These are phyloP conservation scores for Neolentinus lepideus DNA, from an alignment of 1,284 basidiomycete species.

Conservation along the genomic window DNA sequence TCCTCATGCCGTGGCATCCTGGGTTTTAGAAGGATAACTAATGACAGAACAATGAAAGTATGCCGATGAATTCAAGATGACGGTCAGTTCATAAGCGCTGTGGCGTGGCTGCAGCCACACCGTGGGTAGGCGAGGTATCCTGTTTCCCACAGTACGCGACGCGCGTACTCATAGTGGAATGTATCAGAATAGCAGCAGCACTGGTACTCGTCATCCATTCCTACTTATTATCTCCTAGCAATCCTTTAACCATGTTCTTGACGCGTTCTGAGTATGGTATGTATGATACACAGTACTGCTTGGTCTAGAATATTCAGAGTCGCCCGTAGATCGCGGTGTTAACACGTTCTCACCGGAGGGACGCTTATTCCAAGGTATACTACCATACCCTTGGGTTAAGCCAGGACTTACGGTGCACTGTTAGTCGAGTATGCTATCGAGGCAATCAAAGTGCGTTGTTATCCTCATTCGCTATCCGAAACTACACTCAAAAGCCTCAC, in stretches of 20 bases:
- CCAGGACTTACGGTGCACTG: neutral
- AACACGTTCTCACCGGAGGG: conserved; percentile 99
- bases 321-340: conserved; percentile 80
- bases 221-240: neutral
- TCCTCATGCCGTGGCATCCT: no score
- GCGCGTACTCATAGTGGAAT: neutral
- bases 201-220: neutral
- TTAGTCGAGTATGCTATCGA: conserved; percentile 99
- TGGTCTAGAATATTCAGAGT: conserved; percentile 1
- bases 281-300: conserved; percentile 3
- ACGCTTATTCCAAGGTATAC: conserved; percentile 81
- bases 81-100: no score
- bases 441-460: conserved; percentile 78
- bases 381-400: neutral
- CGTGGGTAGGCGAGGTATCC: neutral
- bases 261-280: conserved; percentile 90
- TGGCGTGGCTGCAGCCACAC: neutral
- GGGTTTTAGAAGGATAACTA: no score
- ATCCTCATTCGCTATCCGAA: conserved; percentile 3
- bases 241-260: conserved; percentile 61
- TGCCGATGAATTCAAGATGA: no score
- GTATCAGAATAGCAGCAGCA: neutral
- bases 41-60: no score
- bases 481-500: conserved; percentile 12
- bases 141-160: neutral